Conservation (phyloP, 371 early-diverging fungal genomes). For the Massospora cicadina region DNA sequence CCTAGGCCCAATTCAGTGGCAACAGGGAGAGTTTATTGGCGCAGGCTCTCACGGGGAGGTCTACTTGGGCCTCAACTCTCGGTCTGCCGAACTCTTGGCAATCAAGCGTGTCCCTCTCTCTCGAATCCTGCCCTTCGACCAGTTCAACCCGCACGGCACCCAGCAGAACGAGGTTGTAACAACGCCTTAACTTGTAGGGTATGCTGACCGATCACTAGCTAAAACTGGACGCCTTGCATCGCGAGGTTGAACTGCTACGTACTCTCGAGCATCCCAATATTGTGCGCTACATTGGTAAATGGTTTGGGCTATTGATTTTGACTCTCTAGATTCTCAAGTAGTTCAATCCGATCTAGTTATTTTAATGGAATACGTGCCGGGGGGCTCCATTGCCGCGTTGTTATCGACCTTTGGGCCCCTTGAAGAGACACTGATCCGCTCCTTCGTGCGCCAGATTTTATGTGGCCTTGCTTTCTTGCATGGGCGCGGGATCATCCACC, state of each 20-base stretch:
- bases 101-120: conserved; percentile 93
- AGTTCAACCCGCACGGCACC: conserved; percentile 33
- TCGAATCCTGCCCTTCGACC: conserved; percentile 36
- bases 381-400: conserved; percentile 80
- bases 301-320: background rate
- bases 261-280: conserved; percentile 84
- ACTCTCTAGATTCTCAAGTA: conserved; percentile 41
- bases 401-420: conserved; percentile 73
- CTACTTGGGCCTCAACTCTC: conserved; percentile 71
- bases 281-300: conserved; percentile 59
- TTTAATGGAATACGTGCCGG: conserved; percentile 95
- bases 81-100: conserved; percentile 84
- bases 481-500: conserved; percentile 84
- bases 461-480: conserved; percentile 92
- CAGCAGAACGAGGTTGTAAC: background rate
- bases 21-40: conserved; percentile 82
- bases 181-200: background rate
- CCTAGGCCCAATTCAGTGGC: conserved; percentile 28
- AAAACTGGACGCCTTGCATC: conserved; percentile 44
- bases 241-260: conserved; percentile 79
- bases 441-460: conserved; percentile 78
- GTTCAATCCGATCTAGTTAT: conserved; percentile 73
- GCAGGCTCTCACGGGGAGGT: conserved; percentile 95
- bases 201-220: background rate
- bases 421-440: conserved; percentile 62